These are phyloP conservation scores for Scutellaria baicalensis DNA, from an alignment of 257 asterid genomes.

Conservation along the genomic window DNA sequence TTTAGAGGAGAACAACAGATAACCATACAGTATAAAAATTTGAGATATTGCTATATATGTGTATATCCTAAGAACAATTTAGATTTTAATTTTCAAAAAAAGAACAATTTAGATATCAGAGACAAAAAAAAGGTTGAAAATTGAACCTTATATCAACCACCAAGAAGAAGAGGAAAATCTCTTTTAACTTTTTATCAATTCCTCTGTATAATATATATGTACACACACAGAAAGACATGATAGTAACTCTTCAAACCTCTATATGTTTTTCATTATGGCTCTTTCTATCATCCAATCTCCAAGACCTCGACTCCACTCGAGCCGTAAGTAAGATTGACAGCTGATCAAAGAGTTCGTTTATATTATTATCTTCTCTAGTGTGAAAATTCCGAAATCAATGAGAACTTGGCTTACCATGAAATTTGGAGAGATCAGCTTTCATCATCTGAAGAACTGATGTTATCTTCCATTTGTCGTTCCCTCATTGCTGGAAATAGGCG, in stretches of 20 bases:
- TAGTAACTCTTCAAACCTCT: neutral
- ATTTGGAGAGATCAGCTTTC: conserved; percentile 30
- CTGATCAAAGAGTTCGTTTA: too few species aligned
- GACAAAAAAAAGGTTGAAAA: neutral
- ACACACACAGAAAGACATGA: conserved; percentile 14
- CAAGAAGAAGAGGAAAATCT: neutral
- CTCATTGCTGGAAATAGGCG: conserved; percentile 70
- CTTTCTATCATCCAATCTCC: conserved; percentile 2
- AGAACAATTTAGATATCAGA: neutral
- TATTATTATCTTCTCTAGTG: too few species aligned
- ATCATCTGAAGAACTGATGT: conserved; percentile 58
- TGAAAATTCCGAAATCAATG: neutral
- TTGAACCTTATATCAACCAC: conserved; percentile 3
- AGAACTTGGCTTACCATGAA: neutral
- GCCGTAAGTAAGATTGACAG: too few species aligned
- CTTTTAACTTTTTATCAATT: neutral
- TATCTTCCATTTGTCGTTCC: conserved; percentile 43
- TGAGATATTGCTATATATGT: neutral
- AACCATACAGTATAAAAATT: neutral
- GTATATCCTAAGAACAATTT: neutral
- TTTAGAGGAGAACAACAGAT: neutral
- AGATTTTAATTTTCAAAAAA: neutral
- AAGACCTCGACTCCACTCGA: neutral
- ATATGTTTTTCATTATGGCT: neutral
- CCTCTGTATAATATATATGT: conserved; percentile 2